Conservation (phyloP, 805 yeast genomes). For the Ogataea siamensis region DNA sequence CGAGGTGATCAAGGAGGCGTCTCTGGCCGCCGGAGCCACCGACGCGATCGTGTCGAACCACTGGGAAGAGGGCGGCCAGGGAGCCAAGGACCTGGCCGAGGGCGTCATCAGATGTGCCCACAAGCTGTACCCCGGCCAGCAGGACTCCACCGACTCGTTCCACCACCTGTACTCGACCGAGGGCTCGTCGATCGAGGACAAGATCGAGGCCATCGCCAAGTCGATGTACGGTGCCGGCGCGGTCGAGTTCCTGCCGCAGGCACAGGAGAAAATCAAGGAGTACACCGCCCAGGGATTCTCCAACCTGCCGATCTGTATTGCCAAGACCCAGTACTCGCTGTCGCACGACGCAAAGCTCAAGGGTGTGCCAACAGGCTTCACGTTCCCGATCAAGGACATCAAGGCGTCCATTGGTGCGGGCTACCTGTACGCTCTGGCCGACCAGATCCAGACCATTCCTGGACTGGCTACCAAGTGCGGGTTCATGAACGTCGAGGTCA, state of each 20-base stretch:
- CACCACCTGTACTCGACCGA: constrained; percentile 69
- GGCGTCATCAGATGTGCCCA: constrained; percentile 74
- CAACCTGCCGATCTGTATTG: constrained; percentile 91
- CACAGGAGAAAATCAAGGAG: constrained; percentile 74
- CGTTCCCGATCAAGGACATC: constrained; percentile 90
- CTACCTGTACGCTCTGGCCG: constrained; percentile 92
- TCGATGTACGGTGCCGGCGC: constrained; percentile 92
- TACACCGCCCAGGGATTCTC: constrained; percentile 88
- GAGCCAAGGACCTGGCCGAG: constrained; percentile 80
- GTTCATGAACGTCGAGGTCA: constrained; percentile 94
- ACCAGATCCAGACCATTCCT: constrained; percentile 95
- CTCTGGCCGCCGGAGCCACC: constrained; percentile 87
- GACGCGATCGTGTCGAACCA: constrained; percentile 90
- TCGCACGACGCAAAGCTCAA: constrained; percentile 91
- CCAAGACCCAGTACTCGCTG: constrained; percentile 94
- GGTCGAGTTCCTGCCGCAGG: constrained; percentile 79
- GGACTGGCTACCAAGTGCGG: constrained; percentile 96
- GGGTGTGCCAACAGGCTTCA: constrained; percentile 94
- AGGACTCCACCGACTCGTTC: constrained; percentile 43
- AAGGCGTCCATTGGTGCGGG: constrained; percentile 97
- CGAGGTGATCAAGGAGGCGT: constrained; percentile 72
- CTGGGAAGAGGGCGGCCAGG: constrained; percentile 94
- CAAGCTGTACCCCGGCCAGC: constrained; percentile 38
- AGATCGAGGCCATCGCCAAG: constrained; percentile 73
- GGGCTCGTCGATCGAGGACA: constrained; percentile 68